Evolutionary conservation across 75 land plant species (phyloP).

Genomic region (Picea sitchensis): DNA sequence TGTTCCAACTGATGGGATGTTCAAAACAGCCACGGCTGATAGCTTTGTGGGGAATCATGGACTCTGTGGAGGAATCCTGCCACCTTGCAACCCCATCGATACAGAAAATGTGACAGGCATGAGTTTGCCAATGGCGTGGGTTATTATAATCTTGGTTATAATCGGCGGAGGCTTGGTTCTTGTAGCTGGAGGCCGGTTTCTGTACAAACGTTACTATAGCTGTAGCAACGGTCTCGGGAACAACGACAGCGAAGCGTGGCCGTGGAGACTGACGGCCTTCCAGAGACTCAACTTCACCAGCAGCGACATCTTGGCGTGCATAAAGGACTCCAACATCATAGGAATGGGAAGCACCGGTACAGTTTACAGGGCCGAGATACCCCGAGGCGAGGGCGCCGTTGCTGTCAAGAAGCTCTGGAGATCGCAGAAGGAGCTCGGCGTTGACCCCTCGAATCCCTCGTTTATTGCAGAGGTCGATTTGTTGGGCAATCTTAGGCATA

Average conservation of each 20-base stretch:
- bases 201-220: slow-evolving; percentile 36
- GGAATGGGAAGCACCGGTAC: slow-evolving; percentile 78
- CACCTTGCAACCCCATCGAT: slow-evolving; percentile 22
- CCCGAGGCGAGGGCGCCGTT: slow-evolving; percentile 30
- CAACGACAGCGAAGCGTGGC: slow-evolving; percentile 39
- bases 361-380: slow-evolving; percentile 74
- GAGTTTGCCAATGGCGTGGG: slow-evolving; percentile 19
- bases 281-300: slow-evolving; percentile 67
- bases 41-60: slow-evolving; percentile 77
- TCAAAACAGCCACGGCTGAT: slow-evolving; percentile 55
- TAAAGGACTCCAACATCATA: slow-evolving; percentile 68
- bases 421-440: slow-evolving; percentile 18
- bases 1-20: slow-evolving; percentile 63
- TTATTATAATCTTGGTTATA: slow-evolving; percentile 27
- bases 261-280: slow-evolving; percentile 74
- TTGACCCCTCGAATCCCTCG: slow-evolving; percentile 11
- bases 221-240: slow-evolving; percentile 16
- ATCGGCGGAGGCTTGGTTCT: slow-evolving; percentile 16
- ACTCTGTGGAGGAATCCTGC: slow-evolving; percentile 75
- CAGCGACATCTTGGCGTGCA: slow-evolving; percentile 51
- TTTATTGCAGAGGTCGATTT: slow-evolving; percentile 59
- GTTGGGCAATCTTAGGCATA: slow-evolving; percentile 61
- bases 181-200: slow-evolving; percentile 16
- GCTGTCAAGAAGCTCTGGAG: slow-evolving; percentile 79
- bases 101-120: background rate